A percentile compares a stretch with the other conserved stretches of the same genome.
These are phyloP conservation scores for Zalerion maritima DNA, from an alignment of 495 filamentous ascomycete genomes.

Conservation along the genomic window DNA sequence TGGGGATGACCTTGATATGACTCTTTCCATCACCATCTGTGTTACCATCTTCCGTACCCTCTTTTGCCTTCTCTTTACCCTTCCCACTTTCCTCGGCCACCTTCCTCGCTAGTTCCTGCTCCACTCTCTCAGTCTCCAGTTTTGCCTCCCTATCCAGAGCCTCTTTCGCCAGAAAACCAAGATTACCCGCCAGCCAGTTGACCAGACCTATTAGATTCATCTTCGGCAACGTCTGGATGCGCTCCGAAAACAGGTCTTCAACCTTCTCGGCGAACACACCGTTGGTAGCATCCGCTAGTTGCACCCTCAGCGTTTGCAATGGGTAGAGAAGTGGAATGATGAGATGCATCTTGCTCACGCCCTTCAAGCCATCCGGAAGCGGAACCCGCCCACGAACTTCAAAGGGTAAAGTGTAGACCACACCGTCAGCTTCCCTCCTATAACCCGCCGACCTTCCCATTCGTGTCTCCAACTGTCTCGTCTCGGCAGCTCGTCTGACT, in stretches of 20 bases:
- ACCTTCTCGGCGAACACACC: constrained; percentile 45
- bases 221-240: constrained; percentile 38
- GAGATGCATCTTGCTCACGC: constrained; percentile 49
- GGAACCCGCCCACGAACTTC: constrained; percentile 47
- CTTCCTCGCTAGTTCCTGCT: background rate
- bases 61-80: constrained; percentile 3
- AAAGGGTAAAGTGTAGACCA: constrained; percentile 57
- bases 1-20: constrained; percentile 63
- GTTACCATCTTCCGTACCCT: constrained; percentile 13
- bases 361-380: constrained; percentile 47
- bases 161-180: constrained; percentile 51
- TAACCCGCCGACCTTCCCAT: constrained; percentile 55
- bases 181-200: constrained; percentile 64
- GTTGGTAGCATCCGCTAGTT: too few species aligned
- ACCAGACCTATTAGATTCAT: constrained; percentile 57
- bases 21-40: constrained; percentile 31
- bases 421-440: constrained; percentile 53
- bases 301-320: constrained; percentile 49
- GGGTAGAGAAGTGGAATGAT: constrained; percentile 62
- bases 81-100: constrained; percentile 2
- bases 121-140: constrained; percentile 1
- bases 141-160: constrained; percentile 8
- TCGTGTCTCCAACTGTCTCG: constrained; percentile 64
- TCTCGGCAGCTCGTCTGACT: constrained; percentile 47
- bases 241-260: constrained; percentile 50